phyloP scores from a whole-genome alignment of 805 yeast species.

The Spathaspora boniae region DNA sequence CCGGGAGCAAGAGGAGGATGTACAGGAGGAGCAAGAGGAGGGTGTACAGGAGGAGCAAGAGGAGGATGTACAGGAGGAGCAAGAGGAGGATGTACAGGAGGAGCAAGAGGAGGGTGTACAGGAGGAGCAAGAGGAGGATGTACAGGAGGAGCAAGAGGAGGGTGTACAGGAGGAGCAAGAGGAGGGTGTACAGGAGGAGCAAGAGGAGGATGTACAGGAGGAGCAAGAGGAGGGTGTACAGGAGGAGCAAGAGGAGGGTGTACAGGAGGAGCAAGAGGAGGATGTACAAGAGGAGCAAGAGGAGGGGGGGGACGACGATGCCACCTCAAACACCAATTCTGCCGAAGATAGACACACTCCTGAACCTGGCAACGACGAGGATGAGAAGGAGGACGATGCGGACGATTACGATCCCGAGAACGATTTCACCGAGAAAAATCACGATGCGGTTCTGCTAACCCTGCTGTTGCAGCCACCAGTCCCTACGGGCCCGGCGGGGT shows the following conservation, averaged over 20 bases:
- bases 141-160: neutral
- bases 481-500: conserved; percentile 16
- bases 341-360: too few relatives aligned
- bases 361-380: too few relatives aligned
- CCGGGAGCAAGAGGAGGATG: neutral
- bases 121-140: conserved; percentile 1
- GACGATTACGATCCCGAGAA: conserved; percentile 30
- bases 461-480: conserved; percentile 9
- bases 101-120: conserved; percentile 4
- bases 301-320: conserved; percentile 23
- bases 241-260: conserved; percentile 3
- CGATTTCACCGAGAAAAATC: conserved; percentile 4
- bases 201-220: conserved; percentile 1
- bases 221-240: neutral
- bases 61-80: too few relatives aligned
- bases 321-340: too few relatives aligned
- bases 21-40: too few relatives aligned
- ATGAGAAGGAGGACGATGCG: conserved; percentile 19
- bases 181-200: conserved; percentile 13
- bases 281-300: conserved; percentile 16
- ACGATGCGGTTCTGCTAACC: conserved; percentile 12
- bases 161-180: conserved; percentile 7
- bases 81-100: too few relatives aligned
- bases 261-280: conserved; percentile 2
- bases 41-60: too few relatives aligned